phyloP scores from a whole-genome alignment of 805 yeast genomes.

The Soucietia sequanensis region DNA sequence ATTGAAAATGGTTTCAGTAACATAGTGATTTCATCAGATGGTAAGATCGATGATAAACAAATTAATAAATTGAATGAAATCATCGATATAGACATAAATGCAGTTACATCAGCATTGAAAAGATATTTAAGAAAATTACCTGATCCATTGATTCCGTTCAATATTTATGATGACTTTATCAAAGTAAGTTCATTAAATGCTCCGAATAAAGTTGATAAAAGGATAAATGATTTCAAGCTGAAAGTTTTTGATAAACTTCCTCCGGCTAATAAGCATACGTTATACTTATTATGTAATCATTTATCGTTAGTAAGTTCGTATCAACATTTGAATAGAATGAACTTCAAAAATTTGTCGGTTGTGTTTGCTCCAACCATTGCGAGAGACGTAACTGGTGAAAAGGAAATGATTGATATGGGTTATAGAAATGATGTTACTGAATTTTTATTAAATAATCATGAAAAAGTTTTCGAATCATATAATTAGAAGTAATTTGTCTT shows the following conservation, averaged over 20 bases:
- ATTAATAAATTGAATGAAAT: slow-evolving; percentile 30
- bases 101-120: slow-evolving; percentile 82
- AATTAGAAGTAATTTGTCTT: neutral
- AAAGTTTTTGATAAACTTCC: slow-evolving; percentile 58
- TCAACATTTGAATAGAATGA: slow-evolving; percentile 72
- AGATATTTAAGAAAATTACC: slow-evolving; percentile 83
- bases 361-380: slow-evolving; percentile 94
- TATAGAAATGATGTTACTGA: slow-evolving; percentile 77
- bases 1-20: slow-evolving; percentile 41
- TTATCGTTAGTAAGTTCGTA: slow-evolving; percentile 55
- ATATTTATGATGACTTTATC: slow-evolving; percentile 65
- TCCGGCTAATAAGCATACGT: slow-evolving; percentile 57
- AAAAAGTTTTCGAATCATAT: slow-evolving; percentile 30
- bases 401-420: slow-evolving; percentile 84
- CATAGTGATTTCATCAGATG: slow-evolving; percentile 15
- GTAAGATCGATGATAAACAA: slow-evolving; percentile 32
- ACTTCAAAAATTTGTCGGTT: slow-evolving; percentile 74
- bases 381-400: slow-evolving; percentile 72
- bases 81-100: slow-evolving; percentile 73
- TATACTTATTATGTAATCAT: slow-evolving; percentile 62
- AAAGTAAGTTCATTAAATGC: slow-evolving; percentile 41
- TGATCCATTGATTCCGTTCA: slow-evolving; percentile 76
- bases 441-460: slow-evolving; percentile 54
- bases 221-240: slow-evolving; percentile 41
- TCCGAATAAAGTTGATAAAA: slow-evolving; percentile 22